A percentile compares a stretch with the other conserved stretches of the same genome.
Evolutionary conservation across 352 stramenopile species (phyloP).

Genomic region (Elongisporangium prolatum): DNA sequence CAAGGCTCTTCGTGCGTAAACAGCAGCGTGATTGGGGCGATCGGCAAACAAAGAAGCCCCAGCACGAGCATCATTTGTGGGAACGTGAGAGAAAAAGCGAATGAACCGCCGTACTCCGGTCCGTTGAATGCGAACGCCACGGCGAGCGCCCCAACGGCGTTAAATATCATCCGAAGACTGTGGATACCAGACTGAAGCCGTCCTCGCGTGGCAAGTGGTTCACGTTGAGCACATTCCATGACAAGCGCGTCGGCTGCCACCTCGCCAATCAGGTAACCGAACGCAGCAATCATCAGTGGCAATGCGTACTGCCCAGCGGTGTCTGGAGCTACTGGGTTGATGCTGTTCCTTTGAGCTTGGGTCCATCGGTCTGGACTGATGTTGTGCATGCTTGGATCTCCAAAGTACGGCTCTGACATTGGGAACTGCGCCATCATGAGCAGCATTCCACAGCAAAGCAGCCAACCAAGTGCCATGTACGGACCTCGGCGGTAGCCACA

Average conservation of each 20-base stretch:
- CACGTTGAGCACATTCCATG: slow-evolving; percentile 44
- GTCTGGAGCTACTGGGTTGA: slow-evolving; percentile 21
- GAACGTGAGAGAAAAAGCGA: slow-evolving; percentile 34
- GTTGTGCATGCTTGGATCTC: slow-evolving; percentile 23
- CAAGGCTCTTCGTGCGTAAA: slow-evolving; percentile 25
- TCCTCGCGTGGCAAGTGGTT: slow-evolving; percentile 34
- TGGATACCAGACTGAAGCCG: slow-evolving; percentile 41
- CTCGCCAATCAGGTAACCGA: slow-evolving; percentile 44
- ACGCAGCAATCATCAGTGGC: slow-evolving; percentile 47
- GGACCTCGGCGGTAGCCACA: slow-evolving; percentile 32
- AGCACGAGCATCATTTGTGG: slow-evolving; percentile 32
- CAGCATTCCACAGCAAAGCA: slow-evolving; percentile 24
- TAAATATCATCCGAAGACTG: slow-evolving; percentile 30
- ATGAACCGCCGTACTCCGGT: slow-evolving; percentile 29
- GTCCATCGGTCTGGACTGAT: slow-evolving; percentile 29
- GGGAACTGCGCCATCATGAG: slow-evolving; percentile 25
- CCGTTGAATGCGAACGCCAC: slow-evolving; percentile 41
- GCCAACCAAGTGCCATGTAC: slow-evolving; percentile 43
- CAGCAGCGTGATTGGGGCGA: slow-evolving; percentile 27
- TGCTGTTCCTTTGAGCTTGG: slow-evolving; percentile 19
- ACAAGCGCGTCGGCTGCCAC: slow-evolving; percentile 53
- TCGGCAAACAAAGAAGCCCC: slow-evolving; percentile 19
- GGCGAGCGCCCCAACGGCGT: slow-evolving; percentile 24
- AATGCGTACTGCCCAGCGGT: slow-evolving; percentile 34
- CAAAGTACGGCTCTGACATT: slow-evolving; percentile 30